Evolutionary conservation across 139 green algal species (phyloP).

Genomic region (Chlorella sp.): DNA sequence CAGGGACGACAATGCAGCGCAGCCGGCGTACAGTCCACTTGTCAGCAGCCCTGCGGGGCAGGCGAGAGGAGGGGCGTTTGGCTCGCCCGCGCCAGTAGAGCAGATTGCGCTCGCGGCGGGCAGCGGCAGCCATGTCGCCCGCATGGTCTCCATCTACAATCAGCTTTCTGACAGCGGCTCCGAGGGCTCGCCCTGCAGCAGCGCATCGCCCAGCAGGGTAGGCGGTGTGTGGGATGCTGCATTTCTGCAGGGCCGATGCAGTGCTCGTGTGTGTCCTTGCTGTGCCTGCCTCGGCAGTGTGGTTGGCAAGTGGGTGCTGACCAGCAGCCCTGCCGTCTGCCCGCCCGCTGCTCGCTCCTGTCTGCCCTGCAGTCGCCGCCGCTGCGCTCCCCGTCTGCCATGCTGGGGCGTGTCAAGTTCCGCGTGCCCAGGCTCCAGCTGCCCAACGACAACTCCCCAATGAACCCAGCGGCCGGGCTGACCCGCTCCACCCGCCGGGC

Average conservation of each 20-base stretch:
- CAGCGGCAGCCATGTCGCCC: neutral
- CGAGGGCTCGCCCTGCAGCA: slow-evolving; percentile 4
- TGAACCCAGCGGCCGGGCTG: slow-evolving; percentile 14
- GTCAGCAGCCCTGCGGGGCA: too few species aligned
- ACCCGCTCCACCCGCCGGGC: slow-evolving; percentile 38
- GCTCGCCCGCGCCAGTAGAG: neutral
- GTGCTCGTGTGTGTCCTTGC: neutral
- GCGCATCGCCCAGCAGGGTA: slow-evolving; percentile 12
- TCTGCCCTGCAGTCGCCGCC: neutral
- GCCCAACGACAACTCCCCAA: slow-evolving; percentile 11
- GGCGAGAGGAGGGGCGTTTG: too few species aligned
- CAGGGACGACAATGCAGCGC: too few species aligned
- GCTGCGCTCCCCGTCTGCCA: slow-evolving; percentile 3
- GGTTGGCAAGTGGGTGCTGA: neutral
- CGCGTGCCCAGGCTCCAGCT: slow-evolving; percentile 23
- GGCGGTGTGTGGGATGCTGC: neutral
- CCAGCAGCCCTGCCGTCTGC: neutral
- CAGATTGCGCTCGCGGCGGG: neutral
- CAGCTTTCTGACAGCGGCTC: slow-evolving; percentile 16
- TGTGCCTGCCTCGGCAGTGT: neutral
- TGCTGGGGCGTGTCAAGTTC: slow-evolving; percentile 24
- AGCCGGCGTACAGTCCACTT: too few species aligned
- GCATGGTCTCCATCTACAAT: slow-evolving; percentile 7
- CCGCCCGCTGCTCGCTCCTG: neutral
- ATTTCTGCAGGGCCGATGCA: neutral